Conservation (phyloP, 2,329 filamentous ascomycete species). For the Colletotrichum somersetense region DNA sequence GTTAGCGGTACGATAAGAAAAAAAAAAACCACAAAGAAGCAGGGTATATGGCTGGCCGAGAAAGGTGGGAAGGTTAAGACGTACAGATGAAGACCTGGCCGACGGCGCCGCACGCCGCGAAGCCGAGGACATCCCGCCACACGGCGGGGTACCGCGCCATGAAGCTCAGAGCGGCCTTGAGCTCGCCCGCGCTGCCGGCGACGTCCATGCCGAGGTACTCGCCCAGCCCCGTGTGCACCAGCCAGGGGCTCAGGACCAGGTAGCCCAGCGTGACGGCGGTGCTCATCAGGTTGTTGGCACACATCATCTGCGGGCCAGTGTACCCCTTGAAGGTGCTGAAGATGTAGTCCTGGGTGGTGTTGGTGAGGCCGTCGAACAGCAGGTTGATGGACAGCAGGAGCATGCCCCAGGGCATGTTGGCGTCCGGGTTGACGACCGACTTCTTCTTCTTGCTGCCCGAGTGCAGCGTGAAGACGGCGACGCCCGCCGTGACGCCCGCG, state of each 20-base stretch:
- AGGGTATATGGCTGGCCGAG: background rate
- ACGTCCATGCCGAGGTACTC: constrained; percentile 76
- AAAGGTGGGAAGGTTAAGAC: constrained; percentile 47
- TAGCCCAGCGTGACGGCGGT: constrained; percentile 83
- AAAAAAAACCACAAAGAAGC: background rate
- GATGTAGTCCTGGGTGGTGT: constrained; percentile 96
- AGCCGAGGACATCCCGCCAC: constrained; percentile 89
- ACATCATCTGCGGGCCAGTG: constrained; percentile 98
- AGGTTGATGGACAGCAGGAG: constrained; percentile 89
- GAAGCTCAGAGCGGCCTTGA: constrained; percentile 83
- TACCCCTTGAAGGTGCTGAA: constrained; percentile 85
- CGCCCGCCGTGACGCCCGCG: constrained; percentile 88
- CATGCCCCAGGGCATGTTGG: constrained; percentile 82
- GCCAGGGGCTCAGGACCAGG: constrained; percentile 81
- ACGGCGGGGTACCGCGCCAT: constrained; percentile 83
- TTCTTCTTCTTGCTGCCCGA: constrained; percentile 69
- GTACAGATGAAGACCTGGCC: constrained; percentile 95
- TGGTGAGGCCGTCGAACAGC: constrained; percentile 95
- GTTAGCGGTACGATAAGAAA: constrained; percentile 3
- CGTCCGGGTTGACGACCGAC: constrained; percentile 59
- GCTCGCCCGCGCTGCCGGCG: constrained; percentile 77
- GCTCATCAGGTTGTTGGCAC: constrained; percentile 91
- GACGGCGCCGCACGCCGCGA: constrained; percentile 89
- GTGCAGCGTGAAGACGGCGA: constrained; percentile 95
- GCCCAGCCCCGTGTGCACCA: constrained; percentile 76